A percentile compares a stretch with the other conserved stretches of the same genome.
phyloP scores from a whole-genome alignment of 1,284 basidiomycete genomes.

The Serendipita sp. region DNA sequence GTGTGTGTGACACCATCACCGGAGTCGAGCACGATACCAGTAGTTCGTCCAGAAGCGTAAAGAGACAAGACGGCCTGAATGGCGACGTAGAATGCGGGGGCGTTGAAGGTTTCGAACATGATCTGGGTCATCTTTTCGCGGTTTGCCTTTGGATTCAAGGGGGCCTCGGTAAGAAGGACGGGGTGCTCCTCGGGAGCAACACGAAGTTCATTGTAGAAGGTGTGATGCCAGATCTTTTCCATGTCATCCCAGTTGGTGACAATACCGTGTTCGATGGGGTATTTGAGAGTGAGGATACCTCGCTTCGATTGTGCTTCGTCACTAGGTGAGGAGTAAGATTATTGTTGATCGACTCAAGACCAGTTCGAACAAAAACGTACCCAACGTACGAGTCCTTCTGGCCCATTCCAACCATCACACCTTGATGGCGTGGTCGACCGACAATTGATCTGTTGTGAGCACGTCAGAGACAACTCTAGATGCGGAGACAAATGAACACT shows the following conservation, averaged over 20 bases:
- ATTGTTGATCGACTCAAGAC: not conserved
- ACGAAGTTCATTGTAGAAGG: conserved; percentile 79
- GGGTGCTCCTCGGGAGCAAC: conserved; percentile 85
- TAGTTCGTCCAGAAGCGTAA: conserved; percentile 53
- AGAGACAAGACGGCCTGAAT: conserved; percentile 55
- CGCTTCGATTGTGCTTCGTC: conserved; percentile 57
- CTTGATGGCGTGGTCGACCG: conserved; percentile 50
- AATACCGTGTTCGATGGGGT: conserved; percentile 72
- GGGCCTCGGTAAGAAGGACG: conserved; percentile 64
- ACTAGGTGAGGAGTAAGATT: conserved; percentile 14
- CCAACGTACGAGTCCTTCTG: conserved; percentile 45
- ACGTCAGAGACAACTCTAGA: not conserved
- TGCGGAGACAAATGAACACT: conserved; percentile 14
- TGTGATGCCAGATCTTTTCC: conserved; percentile 93
- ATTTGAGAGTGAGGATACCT: conserved; percentile 55
- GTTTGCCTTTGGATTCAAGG: conserved; percentile 54
- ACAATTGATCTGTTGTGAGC: conserved; percentile 35
- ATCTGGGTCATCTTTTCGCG: conserved; percentile 58
- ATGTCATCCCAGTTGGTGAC: conserved; percentile 97
- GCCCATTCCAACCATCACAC: conserved; percentile 47
- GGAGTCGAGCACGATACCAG: conserved; percentile 55
- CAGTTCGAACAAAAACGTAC: conserved; percentile 17
- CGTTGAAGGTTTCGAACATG: conserved; percentile 60
- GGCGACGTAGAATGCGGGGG: conserved; percentile 51
- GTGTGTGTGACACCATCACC: conserved; percentile 57